These are phyloP conservation scores for Rubia tinctorum DNA, from an alignment of 305 asterid species.

Conservation along the genomic window DNA sequence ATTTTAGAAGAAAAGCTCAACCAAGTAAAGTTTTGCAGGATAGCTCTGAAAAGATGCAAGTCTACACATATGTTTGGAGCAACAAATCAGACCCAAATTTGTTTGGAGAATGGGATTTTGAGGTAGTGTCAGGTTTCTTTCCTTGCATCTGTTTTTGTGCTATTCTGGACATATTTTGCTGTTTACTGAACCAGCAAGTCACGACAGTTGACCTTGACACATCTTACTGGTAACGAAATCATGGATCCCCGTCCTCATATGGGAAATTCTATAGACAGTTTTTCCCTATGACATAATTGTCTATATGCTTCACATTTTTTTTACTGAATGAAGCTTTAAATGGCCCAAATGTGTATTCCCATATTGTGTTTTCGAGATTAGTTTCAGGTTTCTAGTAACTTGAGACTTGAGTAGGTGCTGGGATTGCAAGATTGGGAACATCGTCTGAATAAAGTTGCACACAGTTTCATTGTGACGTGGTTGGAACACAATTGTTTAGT, in stretches of 20 bases:
- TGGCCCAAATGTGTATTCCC: neutral
- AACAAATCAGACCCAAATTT: constrained; percentile 70
- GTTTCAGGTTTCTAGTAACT: neutral
- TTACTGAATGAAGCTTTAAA: neutral
- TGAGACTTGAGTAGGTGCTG: neutral
- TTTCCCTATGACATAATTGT: neutral
- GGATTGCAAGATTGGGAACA: neutral
- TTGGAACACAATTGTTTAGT: neutral
- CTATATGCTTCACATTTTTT: neutral
- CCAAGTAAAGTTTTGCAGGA: constrained; percentile 42
- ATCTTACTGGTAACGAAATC: neutral
- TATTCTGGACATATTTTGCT: neutral
- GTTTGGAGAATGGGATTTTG: constrained; percentile 77
- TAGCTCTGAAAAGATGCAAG: constrained; percentile 54
- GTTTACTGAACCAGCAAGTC: neutral
- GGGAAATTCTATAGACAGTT: neutral
- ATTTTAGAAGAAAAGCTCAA: neutral
- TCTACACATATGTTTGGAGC: constrained; percentile 62
- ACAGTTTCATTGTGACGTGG: neutral
- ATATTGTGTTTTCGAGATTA: neutral
- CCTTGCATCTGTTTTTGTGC: neutral
- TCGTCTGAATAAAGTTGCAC: neutral
- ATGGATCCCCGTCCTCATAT: neutral
- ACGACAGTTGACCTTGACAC: neutral
- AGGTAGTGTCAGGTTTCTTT: constrained; percentile 36